Evolutionary conservation across 139 green algal species (phyloP).

Genomic region (Micractinium conductrix): DNA sequence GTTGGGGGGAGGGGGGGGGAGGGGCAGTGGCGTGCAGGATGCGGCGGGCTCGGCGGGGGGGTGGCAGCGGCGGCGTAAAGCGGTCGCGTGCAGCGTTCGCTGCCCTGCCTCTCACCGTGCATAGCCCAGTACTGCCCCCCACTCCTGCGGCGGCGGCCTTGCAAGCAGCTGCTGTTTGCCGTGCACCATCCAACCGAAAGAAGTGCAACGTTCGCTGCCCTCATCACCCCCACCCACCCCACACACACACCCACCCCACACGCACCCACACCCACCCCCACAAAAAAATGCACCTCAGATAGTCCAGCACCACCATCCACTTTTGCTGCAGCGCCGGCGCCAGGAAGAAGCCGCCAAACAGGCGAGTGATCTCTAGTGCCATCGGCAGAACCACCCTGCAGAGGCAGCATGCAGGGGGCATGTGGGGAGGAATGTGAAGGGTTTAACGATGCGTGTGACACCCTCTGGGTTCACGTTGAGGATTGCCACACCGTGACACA

Average conservation of each 20-base stretch:
- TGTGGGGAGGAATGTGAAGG: neutral
- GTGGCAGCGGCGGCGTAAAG: neutral
- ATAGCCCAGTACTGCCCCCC: too few species aligned
- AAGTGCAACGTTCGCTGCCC: too few species aligned
- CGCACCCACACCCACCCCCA: neutral
- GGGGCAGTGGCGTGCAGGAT: neutral
- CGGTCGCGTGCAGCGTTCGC: too few species aligned
- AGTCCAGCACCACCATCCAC: conserved; percentile 22
- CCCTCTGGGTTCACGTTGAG: too few species aligned
- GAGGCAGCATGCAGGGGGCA: neutral
- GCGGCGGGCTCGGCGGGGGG: neutral
- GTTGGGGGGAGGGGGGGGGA: too few species aligned
- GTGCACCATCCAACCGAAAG: too few species aligned
- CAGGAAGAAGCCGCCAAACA: conserved; percentile 49
- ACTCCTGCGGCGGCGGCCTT: too few species aligned
- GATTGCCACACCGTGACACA: too few species aligned
- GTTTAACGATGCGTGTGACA: too few species aligned
- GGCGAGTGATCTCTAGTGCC: conserved; percentile 38
- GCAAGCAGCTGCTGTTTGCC: too few species aligned
- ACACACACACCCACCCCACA: neutral
- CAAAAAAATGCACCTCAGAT: neutral
- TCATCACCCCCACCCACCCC: too few species aligned
- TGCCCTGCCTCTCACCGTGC: too few species aligned
- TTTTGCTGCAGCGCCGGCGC: neutral
- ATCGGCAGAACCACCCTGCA: conserved; percentile 45